Evolutionary conservation across 345 rosid species (phyloP).

Genomic region (Populus davidiana): DNA sequence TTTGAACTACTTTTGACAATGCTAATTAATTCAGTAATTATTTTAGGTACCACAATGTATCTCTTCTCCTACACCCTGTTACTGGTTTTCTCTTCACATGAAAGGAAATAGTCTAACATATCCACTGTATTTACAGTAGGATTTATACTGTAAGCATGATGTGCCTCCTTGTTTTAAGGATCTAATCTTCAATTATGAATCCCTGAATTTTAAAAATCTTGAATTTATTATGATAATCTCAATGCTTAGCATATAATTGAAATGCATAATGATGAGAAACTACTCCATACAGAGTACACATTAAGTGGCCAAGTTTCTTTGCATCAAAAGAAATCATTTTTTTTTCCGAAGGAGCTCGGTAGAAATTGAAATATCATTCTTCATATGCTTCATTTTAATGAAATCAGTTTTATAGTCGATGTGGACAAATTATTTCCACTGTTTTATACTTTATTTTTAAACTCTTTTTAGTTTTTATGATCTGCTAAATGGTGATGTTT

Average conservation of each 20-base stretch:
- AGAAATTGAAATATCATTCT: neutral
- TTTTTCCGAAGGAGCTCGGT: neutral
- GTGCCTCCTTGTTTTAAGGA: neutral
- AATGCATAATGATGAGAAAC: neutral
- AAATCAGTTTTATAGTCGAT: neutral
- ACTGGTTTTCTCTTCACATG: neutral
- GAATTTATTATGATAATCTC: neutral
- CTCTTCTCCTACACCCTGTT: neutral
- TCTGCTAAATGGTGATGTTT: neutral
- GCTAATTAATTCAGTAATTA: neutral
- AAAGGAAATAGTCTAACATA: neutral
- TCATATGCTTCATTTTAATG: neutral
- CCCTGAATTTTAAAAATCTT: neutral
- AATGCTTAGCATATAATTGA: neutral
- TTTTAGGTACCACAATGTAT: neutral
- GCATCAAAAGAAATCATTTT: neutral
- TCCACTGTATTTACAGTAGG: neutral
- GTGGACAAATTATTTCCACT: neutral
- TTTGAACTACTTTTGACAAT: neutral
- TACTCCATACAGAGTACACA: neutral
- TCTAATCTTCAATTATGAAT: neutral
- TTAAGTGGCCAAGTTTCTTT: neutral
- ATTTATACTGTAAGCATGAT: neutral
- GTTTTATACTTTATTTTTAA: neutral
- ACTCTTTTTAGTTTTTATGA: neutral